phyloP scores from a whole-genome alignment of 2,329 filamentous ascomycete genomes.

The Botryotinia calthae region DNA sequence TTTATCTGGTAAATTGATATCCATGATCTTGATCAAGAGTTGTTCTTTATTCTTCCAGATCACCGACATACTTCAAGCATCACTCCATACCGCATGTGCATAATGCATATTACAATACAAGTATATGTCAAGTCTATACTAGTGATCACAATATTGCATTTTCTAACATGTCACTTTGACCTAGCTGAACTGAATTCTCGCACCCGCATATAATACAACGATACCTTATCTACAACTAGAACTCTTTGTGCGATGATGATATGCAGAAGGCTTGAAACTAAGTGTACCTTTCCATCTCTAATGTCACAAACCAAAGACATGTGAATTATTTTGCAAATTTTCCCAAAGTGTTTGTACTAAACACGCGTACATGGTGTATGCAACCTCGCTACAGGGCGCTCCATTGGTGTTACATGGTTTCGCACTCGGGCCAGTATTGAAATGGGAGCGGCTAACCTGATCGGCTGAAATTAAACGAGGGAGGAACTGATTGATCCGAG shows the following conservation, averaged over 20 bases:
- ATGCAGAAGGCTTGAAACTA: neutral
- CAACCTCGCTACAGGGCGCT: conserved; percentile 27
- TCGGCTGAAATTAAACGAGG: conserved; percentile 35
- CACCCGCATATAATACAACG: neutral
- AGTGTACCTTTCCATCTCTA: neutral
- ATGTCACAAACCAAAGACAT: neutral
- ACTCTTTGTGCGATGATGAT: neutral
- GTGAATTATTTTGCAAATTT: neutral
- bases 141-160: neutral
- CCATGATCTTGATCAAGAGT: neutral
- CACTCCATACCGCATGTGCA: neutral
- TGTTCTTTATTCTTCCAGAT: neutral
- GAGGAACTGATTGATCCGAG: conserved; percentile 5
- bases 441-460: conserved; percentile 30
- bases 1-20: neutral
- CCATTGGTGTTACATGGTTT: conserved; percentile 24
- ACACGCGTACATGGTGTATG: conserved; percentile 7
- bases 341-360: neutral
- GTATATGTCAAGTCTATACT: neutral
- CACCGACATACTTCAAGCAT: neutral
- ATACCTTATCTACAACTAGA: neutral
- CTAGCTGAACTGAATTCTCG: neutral
- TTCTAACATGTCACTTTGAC: neutral
- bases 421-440: conserved; percentile 2
- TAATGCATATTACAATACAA: neutral